phyloP scores from a whole-genome alignment of 1,139 yeast genomes.

The Taiozyma sp. region DNA sequence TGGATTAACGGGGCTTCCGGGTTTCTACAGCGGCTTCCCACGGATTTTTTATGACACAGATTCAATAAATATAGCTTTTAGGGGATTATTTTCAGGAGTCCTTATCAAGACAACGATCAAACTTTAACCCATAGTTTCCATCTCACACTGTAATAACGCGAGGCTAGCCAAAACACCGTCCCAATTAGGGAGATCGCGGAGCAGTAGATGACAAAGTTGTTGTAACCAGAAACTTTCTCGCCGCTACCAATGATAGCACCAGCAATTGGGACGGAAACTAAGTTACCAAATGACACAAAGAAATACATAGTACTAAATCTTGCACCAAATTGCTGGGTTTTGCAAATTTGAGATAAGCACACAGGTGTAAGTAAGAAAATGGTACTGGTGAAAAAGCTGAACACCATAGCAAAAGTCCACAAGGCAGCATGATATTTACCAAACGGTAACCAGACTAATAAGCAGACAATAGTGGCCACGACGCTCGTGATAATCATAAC shows the following conservation, averaged over 20 bases:
- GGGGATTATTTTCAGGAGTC: not conserved
- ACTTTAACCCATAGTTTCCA: conserved; percentile 16
- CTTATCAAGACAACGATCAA: not conserved
- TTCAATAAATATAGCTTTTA: no score
- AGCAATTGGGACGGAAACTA: conserved; percentile 46
- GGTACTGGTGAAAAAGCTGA: conserved; percentile 49
- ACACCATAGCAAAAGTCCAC: conserved; percentile 39
- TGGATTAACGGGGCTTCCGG: not conserved
- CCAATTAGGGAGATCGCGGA: conserved; percentile 32
- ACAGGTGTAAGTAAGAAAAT: conserved; percentile 42
- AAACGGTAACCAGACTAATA: conserved; percentile 52
- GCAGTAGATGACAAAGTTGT: conserved; percentile 34
- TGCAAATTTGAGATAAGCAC: conserved; percentile 41
- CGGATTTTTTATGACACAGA: not conserved
- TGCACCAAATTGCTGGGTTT: conserved; percentile 42
- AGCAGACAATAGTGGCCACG: conserved; percentile 36
- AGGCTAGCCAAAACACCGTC: conserved; percentile 25
- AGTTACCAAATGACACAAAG: conserved; percentile 38
- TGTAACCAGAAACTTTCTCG: conserved; percentile 25
- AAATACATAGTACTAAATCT: conserved; percentile 45
- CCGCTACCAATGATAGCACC: conserved; percentile 43
- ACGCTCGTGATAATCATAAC: conserved; percentile 40
- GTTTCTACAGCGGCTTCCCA: not conserved
- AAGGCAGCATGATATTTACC: conserved; percentile 31
- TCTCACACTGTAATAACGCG: conserved; percentile 36